Conservation (phyloP, 2,329 filamentous ascomycete genomes). For the Stagonosporopsis tanaceti region DNA sequence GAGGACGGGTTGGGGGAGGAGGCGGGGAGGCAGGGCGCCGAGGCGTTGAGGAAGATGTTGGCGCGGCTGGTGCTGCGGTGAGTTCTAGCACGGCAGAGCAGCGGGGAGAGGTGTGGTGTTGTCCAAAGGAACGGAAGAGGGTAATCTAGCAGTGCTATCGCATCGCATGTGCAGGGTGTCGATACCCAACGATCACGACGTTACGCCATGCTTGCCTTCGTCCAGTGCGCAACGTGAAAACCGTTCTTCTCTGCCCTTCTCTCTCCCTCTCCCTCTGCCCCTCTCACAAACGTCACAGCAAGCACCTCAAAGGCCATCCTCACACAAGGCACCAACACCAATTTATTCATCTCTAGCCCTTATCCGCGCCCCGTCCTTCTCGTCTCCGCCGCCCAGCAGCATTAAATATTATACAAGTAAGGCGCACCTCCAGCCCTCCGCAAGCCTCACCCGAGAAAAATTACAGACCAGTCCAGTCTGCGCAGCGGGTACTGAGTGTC, state of each 20-base stretch:
- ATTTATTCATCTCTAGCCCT: background rate
- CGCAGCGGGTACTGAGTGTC: too few relatives aligned
- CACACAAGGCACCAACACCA: background rate
- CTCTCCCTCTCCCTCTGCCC: too few relatives aligned
- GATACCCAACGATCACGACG: background rate
- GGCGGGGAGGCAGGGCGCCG: conserved; percentile 46
- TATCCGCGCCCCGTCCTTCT: background rate
- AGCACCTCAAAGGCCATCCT: too few relatives aligned
- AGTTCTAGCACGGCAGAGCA: background rate
- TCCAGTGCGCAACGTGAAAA: too few relatives aligned
- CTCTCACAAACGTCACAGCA: too few relatives aligned
- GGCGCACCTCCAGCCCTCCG: too few relatives aligned
- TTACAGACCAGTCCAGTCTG: too few relatives aligned
- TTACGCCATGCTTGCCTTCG: too few relatives aligned
- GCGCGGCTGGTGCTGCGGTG: conserved; percentile 49
- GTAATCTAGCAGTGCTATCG: background rate
- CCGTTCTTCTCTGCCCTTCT: too few relatives aligned
- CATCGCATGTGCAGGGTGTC: too few relatives aligned
- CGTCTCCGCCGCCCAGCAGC: conserved; percentile 25
- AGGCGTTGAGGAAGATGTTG: conserved; percentile 52
- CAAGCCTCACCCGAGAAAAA: background rate
- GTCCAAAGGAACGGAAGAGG: too few relatives aligned
- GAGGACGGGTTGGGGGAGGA: conserved; percentile 49
- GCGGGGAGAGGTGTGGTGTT: too few relatives aligned
- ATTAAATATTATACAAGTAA: conserved; percentile 42